Base-by-base conservation (phyloP, 768 basidiomycete species). In the Jaapia argillacea region DNA sequence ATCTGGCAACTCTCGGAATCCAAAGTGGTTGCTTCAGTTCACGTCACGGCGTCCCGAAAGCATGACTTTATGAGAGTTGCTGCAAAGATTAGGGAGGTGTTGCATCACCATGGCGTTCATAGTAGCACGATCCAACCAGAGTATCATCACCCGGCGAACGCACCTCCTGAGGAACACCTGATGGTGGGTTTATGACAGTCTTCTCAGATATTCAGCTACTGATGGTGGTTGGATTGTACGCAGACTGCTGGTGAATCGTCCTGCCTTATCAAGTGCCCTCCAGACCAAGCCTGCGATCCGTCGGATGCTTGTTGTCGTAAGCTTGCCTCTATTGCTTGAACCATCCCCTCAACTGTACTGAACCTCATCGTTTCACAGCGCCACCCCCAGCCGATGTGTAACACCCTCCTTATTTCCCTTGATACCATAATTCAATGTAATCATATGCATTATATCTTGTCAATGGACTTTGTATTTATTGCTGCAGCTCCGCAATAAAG, bases 1-100 rank as follows among this genome's bases (percentile, higher is more conserved):
- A 79, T 98, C 42, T 99, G 96, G 96, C 91, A 94, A 55, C 75
- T 99, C 39, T 93, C 90, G 6, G 96, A 99, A 64, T 79, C 76
- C 45, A 97, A 96, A 59, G 79, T 92, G 43, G 85, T 99, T 35
- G 93, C 93, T 6, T 93, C 88, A 2, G 94, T 99, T 21, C 96
- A 99, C 62, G 89, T 99, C 39, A 75, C 87, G 52, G 79, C 91
- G 5, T 80, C 80, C 28, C 73, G 81, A 40, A 76, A 77, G 18
- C 73, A 79, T 44, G 92, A 96, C 54, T 98, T 97, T 58, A 97
- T 97, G 88, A 78, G 74, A 2, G 76, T 93, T 40, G 88, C 89
- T 13, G 76, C 75, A 28, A 77, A 83, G 35, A 94, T 99, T 49
- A 74, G 92, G 45, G 76, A 80, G 59, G 77, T 74, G 1, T 72